phyloP scores from a whole-genome alignment of 73 alveolate species.

The Uronychia binucleata region DNA sequence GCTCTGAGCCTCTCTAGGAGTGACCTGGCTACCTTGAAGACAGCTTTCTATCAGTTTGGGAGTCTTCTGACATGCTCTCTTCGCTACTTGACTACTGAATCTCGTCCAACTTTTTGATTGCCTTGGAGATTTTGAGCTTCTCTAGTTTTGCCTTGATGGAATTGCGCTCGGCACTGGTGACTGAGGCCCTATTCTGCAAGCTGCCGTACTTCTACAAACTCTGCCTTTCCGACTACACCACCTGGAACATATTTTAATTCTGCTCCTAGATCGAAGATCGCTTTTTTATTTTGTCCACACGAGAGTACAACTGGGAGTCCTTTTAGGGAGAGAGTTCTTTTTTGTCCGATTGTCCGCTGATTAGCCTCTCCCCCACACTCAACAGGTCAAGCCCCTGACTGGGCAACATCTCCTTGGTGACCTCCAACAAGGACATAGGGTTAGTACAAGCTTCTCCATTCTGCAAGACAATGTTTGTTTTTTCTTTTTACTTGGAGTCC shows the following conservation, averaged over 20 bases:
- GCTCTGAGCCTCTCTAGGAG: no score
- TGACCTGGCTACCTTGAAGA: not conserved
- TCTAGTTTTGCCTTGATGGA: not conserved
- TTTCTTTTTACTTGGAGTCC: not conserved
- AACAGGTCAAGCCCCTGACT: not conserved
- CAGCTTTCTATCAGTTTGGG: not conserved
- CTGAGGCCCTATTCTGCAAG: not conserved
- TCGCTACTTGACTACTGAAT: not conserved
- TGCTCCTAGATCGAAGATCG: not conserved
- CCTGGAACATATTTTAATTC: not conserved
- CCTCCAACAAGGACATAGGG: not conserved
- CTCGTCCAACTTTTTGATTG: no score
- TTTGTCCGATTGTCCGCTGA: no score
- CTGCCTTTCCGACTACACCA: not conserved
- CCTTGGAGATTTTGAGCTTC: not conserved
- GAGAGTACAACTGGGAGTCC: no score
- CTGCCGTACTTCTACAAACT: not conserved
- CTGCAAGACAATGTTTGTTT: not conserved
- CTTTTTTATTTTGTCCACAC: not conserved
- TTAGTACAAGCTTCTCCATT: not conserved
- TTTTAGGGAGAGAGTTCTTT: no score
- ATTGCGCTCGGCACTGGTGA: not conserved
- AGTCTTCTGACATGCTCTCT: not conserved
- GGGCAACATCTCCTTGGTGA: not conserved
- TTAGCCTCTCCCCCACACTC: not conserved